A percentile compares a stretch with the other conserved stretches of the same genome.
These are phyloP conservation scores for Spinacia oleracea DNA, from an alignment of 179 eudicot species.

Conservation along the genomic window DNA sequence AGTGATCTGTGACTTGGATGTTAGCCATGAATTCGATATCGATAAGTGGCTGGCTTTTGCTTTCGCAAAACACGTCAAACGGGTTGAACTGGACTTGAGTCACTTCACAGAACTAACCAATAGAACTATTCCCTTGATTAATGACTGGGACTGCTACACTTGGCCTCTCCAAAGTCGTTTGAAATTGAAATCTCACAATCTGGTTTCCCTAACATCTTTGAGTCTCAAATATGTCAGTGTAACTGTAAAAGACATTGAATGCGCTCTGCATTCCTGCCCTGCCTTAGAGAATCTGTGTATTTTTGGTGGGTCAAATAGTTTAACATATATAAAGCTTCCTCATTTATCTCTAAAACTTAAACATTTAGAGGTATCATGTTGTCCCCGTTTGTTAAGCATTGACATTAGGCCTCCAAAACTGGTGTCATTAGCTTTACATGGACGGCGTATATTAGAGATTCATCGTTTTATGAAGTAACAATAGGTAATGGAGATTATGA, in stretches of 20 bases:
- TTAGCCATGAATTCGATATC: background rate
- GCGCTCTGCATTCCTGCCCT: background rate
- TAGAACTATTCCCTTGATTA: background rate
- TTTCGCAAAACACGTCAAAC: background rate
- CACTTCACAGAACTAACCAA: too few relatives aligned
- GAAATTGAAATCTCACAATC: background rate
- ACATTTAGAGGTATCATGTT: background rate
- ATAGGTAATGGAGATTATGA: slow-evolving; percentile 1
- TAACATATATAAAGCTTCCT: background rate
- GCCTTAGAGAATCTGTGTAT: slow-evolving; percentile 5
- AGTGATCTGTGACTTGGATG: slow-evolving; percentile 4
- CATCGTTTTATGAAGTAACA: slow-evolving; percentile 7
- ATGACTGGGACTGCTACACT: background rate
- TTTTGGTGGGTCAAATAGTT: background rate
- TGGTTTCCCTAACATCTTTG: slow-evolving; percentile 1
- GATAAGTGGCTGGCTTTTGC: slow-evolving; percentile 16
- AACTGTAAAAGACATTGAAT: background rate
- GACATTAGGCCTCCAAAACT: slow-evolving; percentile 21
- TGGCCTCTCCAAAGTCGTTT: background rate
- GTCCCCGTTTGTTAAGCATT: background rate
- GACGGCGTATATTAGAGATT: background rate
- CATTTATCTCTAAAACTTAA: background rate
- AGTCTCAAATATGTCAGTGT: background rate
- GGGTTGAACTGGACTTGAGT: background rate
- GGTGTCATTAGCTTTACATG: background rate